Base-by-base conservation (phyloP, 1,284 basidiomycete genomes). In the Cutaneotrichosporon cavernicola region DNA sequence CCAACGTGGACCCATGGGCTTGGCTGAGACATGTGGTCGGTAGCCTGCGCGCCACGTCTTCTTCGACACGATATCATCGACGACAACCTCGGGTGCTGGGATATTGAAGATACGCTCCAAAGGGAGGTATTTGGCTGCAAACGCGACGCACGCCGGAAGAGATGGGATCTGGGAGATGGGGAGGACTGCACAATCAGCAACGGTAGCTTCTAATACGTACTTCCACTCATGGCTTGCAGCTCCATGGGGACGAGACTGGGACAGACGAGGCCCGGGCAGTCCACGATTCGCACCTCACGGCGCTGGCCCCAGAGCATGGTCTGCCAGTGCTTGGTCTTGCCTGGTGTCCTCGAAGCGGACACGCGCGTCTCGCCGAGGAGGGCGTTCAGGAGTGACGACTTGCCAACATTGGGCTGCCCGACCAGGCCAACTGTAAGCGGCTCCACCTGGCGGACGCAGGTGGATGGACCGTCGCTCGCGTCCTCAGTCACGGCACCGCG, bases 301-400 rank as follows among this genome's bases (percentile, higher is more conserved):
- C 88, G 91, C 32, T 36, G 58, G 5, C 76, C 77, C 89, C 89
- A 94, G 77, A 89, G 94, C 56, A 92, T 85, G 0, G 93, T 95
- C 78, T 96, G 92, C 76, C 92, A 94, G 75, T 95, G 92, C 79
- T 94, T 96, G 2, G 92, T 96, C 90, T 97, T 97, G 64, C 94
- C 94, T 1, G 94, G 93, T 0, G 91, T 96, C 67, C 88, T 88
- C 5, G 90, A 93, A 4, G 93, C 92, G 67, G 88, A 85, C 1
- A 96, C 93, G 74, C 87, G 89, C 58, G 84, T 85, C n/a, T 83
- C 82, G 14, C 91, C 92, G 69, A 97, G 90, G 4, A 97, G 81
- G 0, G 93, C 93, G 74, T 97, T 97, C 52, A 97, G 80, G 2
- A 97, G 81, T 0, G 90, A 92, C 0, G 90, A 92, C 76, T 97